Evolutionary conservation across 179 eudicot genomes (phyloP).

Genomic region (Beta macrorhiza): DNA sequence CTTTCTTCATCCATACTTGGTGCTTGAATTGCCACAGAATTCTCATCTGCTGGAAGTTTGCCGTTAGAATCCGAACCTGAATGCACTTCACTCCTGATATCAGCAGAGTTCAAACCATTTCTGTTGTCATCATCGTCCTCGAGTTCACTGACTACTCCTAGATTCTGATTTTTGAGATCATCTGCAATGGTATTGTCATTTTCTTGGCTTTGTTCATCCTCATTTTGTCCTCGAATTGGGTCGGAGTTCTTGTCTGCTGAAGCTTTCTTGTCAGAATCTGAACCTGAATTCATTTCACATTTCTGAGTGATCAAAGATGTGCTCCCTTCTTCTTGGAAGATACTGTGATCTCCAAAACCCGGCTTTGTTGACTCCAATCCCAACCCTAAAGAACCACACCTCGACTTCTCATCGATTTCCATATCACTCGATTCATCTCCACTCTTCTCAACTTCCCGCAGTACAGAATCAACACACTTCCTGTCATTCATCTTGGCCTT

Average conservation of each 20-base stretch:
- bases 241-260: slow-evolving; percentile 7
- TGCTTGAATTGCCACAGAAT: slow-evolving; percentile 4
- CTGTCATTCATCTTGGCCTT: slow-evolving; percentile 26
- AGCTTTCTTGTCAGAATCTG: slow-evolving; percentile 13
- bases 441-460: slow-evolving; percentile 19
- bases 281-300: slow-evolving; percentile 15
- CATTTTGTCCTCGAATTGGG: slow-evolving; percentile 5
- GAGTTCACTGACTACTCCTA: slow-evolving; percentile 21
- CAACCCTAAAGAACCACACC: slow-evolving; percentile 25
- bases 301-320: slow-evolving; percentile 18
- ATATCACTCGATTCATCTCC: slow-evolving; percentile 32
- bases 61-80: slow-evolving; percentile 18
- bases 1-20: not conserved
- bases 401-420: slow-evolving; percentile 36
- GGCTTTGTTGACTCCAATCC: slow-evolving; percentile 13
- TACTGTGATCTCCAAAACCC: slow-evolving; percentile 8
- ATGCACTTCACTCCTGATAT: slow-evolving; percentile 38
- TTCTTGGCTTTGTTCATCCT: slow-evolving; percentile 15
- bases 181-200: slow-evolving; percentile 16
- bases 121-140: slow-evolving; percentile 61
- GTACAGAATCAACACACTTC: slow-evolving; percentile 18
- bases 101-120: slow-evolving; percentile 49
- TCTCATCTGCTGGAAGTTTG: slow-evolving; percentile 6
- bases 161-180: slow-evolving; percentile 24
- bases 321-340: slow-evolving; percentile 30